Base-by-base conservation (phyloP, 305 asterid species). In the Fraxinus albicans region DNA sequence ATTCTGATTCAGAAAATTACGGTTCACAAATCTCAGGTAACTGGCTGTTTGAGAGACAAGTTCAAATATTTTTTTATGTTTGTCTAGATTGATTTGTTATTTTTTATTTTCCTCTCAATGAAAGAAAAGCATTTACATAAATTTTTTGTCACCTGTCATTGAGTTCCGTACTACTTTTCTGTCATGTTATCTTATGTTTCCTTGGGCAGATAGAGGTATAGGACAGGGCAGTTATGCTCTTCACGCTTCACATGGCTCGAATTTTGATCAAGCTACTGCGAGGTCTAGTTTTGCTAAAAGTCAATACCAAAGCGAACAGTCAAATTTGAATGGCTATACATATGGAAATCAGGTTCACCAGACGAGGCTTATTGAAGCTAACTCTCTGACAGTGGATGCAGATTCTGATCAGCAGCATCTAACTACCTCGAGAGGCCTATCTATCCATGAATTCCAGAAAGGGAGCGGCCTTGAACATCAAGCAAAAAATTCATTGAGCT, bases 311-410 rank as follows among this genome's bases (percentile, higher is more conserved):
- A 86, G 84, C 60, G 95, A 90, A 65, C 98, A 87, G 83, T 91
- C 91, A 84, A 88, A 86, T 87, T 83, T 89, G 77, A 93, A 93
- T 89, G 97, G 94, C 79, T 90, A 85, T 86, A 88, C 86, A 89
- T 85, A 89, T 81, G 94, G 92, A 44, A 87, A 91, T 87, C 98
- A 86, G 75, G 82, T 85, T 87, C 81, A 88, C 81, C 96, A 89
- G 81, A 80, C 88, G 67, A 87, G 91, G 86, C 96, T 86, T 83
- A 93, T 88, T 76, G 96, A 89, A 86, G 86, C 91, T 78, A 92
- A 90, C 89, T 90, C 90, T 85, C 85, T 88, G 89, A 88, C 95
- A 29, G 84, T 83, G 89, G 94, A 92, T 88, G 78, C 94, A 44
- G 89, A 83, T 88, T 85, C 95, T 72, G 93, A 89, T 86, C 93